These are phyloP conservation scores for Collybia sp. DNA, from an alignment of 768 basidiomycete species.

Conservation along the genomic window DNA sequence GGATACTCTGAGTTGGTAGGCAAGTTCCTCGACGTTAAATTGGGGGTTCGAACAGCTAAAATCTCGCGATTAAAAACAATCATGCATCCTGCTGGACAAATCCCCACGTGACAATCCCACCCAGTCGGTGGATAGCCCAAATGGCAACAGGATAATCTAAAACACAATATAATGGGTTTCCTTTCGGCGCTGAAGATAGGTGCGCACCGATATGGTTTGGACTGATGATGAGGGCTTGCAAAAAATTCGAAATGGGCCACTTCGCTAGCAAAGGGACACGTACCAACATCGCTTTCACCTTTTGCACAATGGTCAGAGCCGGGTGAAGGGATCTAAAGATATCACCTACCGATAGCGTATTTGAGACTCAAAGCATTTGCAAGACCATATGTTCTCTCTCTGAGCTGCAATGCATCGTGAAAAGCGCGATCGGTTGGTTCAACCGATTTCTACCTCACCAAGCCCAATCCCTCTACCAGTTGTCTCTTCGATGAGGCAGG, in stretches of 20 bases:
- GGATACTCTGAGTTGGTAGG: conserved; percentile 41
- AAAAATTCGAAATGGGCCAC: too few relatives aligned
- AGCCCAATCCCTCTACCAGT: conserved; percentile 34
- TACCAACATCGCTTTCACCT: conserved; percentile 50
- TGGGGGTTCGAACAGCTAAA: conserved; percentile 50
- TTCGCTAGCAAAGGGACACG: conserved; percentile 8
- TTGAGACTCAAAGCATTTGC: conserved; percentile 27
- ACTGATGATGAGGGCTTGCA: conserved; percentile 45
- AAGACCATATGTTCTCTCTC: conserved; percentile 28
- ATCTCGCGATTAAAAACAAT: conserved; percentile 10
- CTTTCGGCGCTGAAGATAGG: not conserved
- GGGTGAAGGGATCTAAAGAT: not conserved
- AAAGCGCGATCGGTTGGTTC: not conserved
- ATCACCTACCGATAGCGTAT: conserved; percentile 20
- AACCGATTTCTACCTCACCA: conserved; percentile 28
- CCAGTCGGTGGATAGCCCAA: conserved; percentile 49
- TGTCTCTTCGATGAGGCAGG: conserved; percentile 48
- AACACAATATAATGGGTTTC: not conserved
- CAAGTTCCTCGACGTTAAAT: conserved; percentile 48
- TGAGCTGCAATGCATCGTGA: conserved; percentile 14
- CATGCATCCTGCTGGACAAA: not conserved
- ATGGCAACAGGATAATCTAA: conserved; percentile 42
- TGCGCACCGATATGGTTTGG: conserved; percentile 48
- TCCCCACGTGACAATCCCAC: conserved; percentile 46
- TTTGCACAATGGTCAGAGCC: not conserved